Evolutionary conservation across 805 yeast species (phyloP), one percentile per base, ranked within the genome.

Genomic region (Lipomyces lipofer): DNA sequence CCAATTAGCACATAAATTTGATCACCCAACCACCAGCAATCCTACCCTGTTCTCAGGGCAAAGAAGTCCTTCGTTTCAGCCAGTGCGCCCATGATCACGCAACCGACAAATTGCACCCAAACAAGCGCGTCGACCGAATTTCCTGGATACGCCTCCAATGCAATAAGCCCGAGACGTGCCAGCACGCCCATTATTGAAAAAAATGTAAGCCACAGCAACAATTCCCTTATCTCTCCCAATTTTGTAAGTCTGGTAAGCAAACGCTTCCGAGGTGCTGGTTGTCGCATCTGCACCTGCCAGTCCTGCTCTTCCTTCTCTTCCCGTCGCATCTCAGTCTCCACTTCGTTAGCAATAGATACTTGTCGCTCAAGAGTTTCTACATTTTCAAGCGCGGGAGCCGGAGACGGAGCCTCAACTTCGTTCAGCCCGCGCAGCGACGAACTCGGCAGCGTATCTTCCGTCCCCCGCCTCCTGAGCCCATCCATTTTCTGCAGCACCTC

Each of bases 41-140:
- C 53, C 15, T 25, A 54, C 51, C 52, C 48, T 10, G 40, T 33
- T 2, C 32, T 17, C 8, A 56, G 19, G 3, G 24, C 35, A 38
- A 56, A 55, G n/a, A 56, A 43, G 27, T 43, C 51, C 40, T 53
- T 55, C 24, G 29, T 48, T 17, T 56, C 54, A 2, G 58, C 27
- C 24, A 52, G 19, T 13, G 48, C 45, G 2, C 67, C 67, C 63
- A 64, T 63, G 12, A 63, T 48, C 9, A 63, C 54, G 43, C 67
- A 64, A 4, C 67, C 67, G 3, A 48, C 50, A 33, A 61, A 58
- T 27, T 64, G 66, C n/a, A 40, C 64, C 67, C 67, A 64, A 1
- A 57, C 59, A 2, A 52, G 29, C 0, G 59, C 39, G 17, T 19
- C 29, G 17, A 61, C 51, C 2, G 56, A 28, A 6, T 43, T 36